phyloP scores from a whole-genome alignment of 495 filamentous ascomycete genomes.

The Daldinia vernicosa region DNA sequence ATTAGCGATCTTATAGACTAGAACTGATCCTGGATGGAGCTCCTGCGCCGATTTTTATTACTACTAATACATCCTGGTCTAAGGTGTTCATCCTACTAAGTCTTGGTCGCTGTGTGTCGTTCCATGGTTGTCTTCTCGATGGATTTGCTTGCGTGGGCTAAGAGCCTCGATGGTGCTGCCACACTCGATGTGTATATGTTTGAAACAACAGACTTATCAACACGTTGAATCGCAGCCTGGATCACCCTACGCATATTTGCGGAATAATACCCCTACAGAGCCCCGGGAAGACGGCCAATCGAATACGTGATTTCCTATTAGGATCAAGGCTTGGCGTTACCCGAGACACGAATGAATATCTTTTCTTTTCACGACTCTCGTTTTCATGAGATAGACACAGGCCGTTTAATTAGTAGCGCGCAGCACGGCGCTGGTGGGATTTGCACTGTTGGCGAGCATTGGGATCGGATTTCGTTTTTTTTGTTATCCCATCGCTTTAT shows the following conservation, averaged over 20 bases:
- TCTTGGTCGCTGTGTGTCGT: slow-evolving; percentile 21
- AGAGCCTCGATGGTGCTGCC: neutral
- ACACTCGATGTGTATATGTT: slow-evolving; percentile 5
- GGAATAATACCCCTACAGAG: slow-evolving; percentile 23
- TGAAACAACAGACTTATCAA: slow-evolving; percentile 3
- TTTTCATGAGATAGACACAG: slow-evolving; percentile 50
- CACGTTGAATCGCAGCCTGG: slow-evolving; percentile 10
- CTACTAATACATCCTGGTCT: slow-evolving; percentile 41
- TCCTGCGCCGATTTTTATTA: slow-evolving; percentile 38
- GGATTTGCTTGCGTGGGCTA: slow-evolving; percentile 14
- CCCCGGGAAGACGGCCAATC: slow-evolving; percentile 19
- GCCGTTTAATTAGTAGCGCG: slow-evolving; percentile 49
- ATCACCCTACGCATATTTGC: slow-evolving; percentile 9
- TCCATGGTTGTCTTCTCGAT: slow-evolving; percentile 19
- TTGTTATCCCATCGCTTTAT: slow-evolving; percentile 44
- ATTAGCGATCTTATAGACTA: slow-evolving; percentile 45
- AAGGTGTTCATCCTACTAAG: slow-evolving; percentile 22
- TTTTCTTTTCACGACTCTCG: slow-evolving; percentile 50
- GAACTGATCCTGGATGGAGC: slow-evolving; percentile 40
- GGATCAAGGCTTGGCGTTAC: slow-evolving; percentile 34
- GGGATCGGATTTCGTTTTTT: slow-evolving; percentile 45
- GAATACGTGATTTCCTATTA: slow-evolving; percentile 26
- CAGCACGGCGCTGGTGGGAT: slow-evolving; percentile 49
- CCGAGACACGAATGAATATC: slow-evolving; percentile 43
- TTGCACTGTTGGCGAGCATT: slow-evolving; percentile 48